Evolutionary conservation across 1,284 basidiomycete genomes (phyloP).

Genomic region (Cutaneotrichosporon curvatum): DNA sequence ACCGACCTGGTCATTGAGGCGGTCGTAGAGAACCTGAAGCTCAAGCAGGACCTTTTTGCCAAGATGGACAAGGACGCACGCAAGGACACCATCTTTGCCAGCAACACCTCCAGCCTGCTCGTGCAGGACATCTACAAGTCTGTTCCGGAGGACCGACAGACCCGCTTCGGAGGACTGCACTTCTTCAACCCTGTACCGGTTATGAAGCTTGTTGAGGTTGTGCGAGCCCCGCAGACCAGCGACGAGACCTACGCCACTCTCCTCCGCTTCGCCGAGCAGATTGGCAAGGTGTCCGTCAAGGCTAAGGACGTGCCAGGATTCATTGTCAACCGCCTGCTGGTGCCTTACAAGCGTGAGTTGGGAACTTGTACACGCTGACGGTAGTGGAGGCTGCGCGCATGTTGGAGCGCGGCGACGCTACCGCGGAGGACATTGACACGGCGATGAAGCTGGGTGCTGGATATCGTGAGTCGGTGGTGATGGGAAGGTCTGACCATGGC

Average conservation of each 20-base stretch:
- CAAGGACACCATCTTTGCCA: conserved; percentile 49
- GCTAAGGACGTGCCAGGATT: conserved; percentile 54
- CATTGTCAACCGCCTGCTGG: conserved; percentile 52
- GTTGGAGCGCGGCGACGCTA: conserved; percentile 55
- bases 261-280: conserved; percentile 49
- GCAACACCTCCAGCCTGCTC: conserved; percentile 53
- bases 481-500: too few relatives aligned
- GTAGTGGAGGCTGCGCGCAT: conserved; percentile 53
- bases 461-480: conserved; percentile 40
- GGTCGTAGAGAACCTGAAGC: conserved; percentile 53
- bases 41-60: conserved; percentile 53
- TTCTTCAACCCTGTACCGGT: conserved; percentile 51
- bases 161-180: conserved; percentile 51
- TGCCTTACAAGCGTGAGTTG: conserved; percentile 50
- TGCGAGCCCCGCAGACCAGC: conserved; percentile 49
- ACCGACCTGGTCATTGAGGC: conserved; percentile 55
- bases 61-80: conserved; percentile 50
- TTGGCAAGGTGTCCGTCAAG: conserved; percentile 53
- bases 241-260: conserved; percentile 49
- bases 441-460: conserved; percentile 58
- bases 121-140: conserved; percentile 50
- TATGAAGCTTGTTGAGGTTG: conserved; percentile 56
- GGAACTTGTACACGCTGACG: too few relatives aligned
- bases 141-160: conserved; percentile 35
- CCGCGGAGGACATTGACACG: conserved; percentile 53